phyloP scores from a whole-genome alignment of 352 stramenopile species.

The Salisapilia sapeloensis region DNA sequence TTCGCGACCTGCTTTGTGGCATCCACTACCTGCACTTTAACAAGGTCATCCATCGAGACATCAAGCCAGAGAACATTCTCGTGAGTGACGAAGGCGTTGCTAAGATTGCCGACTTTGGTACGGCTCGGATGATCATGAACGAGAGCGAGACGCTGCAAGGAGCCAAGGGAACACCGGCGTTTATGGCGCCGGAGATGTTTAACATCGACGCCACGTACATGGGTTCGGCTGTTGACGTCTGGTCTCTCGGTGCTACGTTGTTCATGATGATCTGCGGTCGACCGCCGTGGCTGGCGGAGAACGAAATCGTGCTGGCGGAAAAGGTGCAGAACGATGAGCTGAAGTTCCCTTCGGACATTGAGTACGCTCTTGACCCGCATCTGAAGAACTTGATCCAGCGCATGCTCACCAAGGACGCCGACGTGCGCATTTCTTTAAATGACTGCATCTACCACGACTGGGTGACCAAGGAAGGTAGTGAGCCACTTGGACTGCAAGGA shows the following conservation, averaged over 20 bases:
- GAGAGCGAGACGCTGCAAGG: slow-evolving; percentile 73
- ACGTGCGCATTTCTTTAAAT: slow-evolving; percentile 53
- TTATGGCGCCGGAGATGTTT: slow-evolving; percentile 88
- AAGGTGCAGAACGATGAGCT: slow-evolving; percentile 77
- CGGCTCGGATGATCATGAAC: slow-evolving; percentile 82
- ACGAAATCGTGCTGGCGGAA: slow-evolving; percentile 78
- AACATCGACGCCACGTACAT: slow-evolving; percentile 79
- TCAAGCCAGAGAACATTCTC: slow-evolving; percentile 84
- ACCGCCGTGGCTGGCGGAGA: slow-evolving; percentile 83
- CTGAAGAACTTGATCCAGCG: slow-evolving; percentile 81
- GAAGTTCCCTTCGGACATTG: slow-evolving; percentile 59
- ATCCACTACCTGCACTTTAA: slow-evolving; percentile 89
- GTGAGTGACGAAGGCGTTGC: slow-evolving; percentile 64
- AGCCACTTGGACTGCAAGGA: slow-evolving; percentile 37
- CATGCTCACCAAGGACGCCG: slow-evolving; percentile 84
- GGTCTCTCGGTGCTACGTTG: slow-evolving; percentile 80
- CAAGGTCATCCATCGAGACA: slow-evolving; percentile 86
- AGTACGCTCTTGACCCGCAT: slow-evolving; percentile 66
- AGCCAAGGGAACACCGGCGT: slow-evolving; percentile 73
- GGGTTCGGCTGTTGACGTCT: slow-evolving; percentile 73
- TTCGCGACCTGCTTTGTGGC: slow-evolving; percentile 77
- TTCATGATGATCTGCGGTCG: slow-evolving; percentile 86
- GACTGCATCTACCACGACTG: slow-evolving; percentile 85
- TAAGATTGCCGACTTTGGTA: slow-evolving; percentile 85
- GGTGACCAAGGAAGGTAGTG: slow-evolving; percentile 85